These are phyloP conservation scores for Vaucheria bursata DNA, from an alignment of 352 stramenopile species.

Conservation along the genomic window DNA sequence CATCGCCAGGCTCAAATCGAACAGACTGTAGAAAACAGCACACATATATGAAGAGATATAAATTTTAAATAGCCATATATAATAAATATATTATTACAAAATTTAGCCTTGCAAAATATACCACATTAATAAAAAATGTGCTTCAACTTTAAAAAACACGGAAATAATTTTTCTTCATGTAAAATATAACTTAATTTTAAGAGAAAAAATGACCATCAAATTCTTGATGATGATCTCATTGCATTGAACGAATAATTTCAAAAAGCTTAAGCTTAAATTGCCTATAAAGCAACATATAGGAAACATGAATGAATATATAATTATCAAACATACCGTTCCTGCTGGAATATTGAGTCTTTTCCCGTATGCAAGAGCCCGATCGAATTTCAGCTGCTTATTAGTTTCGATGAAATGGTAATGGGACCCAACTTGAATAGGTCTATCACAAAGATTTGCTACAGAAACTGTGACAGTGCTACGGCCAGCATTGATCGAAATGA, in stretches of 20 bases:
- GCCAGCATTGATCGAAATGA: slow-evolving; percentile 71
- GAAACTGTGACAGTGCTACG: slow-evolving; percentile 64
- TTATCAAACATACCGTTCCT: slow-evolving; percentile 18
- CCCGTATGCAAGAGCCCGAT: slow-evolving; percentile 77
- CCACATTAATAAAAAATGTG: too few species aligned
- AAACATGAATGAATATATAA: too few species aligned
- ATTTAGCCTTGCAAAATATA: too few species aligned
- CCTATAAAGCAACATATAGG: too few species aligned
- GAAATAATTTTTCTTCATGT: too few species aligned
- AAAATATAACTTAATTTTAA: too few species aligned
- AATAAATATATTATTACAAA: too few species aligned
- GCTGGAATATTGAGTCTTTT: slow-evolving; percentile 81
- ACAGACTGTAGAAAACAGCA: slow-evolving; percentile 53
- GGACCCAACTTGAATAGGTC: slow-evolving; percentile 84
- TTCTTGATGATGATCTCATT: too few species aligned
- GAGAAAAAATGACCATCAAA: too few species aligned
- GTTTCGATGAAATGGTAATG: slow-evolving; percentile 93
- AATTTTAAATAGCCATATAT: slow-evolving; percentile 16
- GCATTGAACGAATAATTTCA: too few species aligned
- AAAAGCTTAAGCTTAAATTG: too few species aligned
- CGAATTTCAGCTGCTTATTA: slow-evolving; percentile 86
- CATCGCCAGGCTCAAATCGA: slow-evolving; percentile 88
- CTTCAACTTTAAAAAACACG: too few species aligned
- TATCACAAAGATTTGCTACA: slow-evolving; percentile 88
- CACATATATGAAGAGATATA: neutral